phyloP scores from a whole-genome alignment of 2,329 filamentous ascomycete species.

The Alternaria solani region DNA sequence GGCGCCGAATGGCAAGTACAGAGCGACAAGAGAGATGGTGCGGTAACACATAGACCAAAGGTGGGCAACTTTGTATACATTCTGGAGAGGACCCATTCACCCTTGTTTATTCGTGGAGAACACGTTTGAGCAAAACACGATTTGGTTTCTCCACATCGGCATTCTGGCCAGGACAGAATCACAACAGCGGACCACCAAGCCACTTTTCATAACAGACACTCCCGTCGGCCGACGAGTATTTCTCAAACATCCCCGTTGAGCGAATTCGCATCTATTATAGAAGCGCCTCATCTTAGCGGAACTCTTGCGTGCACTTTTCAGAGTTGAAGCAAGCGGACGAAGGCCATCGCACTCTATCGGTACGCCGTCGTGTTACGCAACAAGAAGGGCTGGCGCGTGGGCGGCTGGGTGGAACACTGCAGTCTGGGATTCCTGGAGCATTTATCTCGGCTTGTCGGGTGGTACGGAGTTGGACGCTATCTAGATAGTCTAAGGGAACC shows the following conservation, averaged over 20 bases:
- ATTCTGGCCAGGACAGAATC: not conserved
- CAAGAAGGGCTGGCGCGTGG: not conserved
- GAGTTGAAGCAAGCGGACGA: not conserved
- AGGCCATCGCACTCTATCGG: not conserved
- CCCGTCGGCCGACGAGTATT: not conserved
- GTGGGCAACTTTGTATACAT: slow-evolving; percentile 53
- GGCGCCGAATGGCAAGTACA: slow-evolving; percentile 27
- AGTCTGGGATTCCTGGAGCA: not conserved
- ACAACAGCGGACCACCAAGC: not conserved
- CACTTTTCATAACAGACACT: slow-evolving; percentile 1
- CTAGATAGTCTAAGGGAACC: not conserved
- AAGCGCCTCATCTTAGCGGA: not conserved
- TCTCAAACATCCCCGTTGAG: not conserved
- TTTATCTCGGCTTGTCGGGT: not conserved
- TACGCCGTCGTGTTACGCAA: not conserved
- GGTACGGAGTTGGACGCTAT: not conserved
- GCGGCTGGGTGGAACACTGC: not conserved
- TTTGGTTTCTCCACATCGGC: not conserved
- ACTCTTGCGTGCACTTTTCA: not conserved
- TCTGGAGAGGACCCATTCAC: slow-evolving; percentile 46
- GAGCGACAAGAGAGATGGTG: slow-evolving; percentile 9
- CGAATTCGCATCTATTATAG: not conserved
- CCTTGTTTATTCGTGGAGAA: slow-evolving; percentile 25
- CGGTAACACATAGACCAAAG: slow-evolving; percentile 46
- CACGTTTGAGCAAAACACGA: slow-evolving; percentile 6